Evolutionary conservation across 1,284 basidiomycete species (phyloP).

Genomic region (Hemileia vastatrix): DNA sequence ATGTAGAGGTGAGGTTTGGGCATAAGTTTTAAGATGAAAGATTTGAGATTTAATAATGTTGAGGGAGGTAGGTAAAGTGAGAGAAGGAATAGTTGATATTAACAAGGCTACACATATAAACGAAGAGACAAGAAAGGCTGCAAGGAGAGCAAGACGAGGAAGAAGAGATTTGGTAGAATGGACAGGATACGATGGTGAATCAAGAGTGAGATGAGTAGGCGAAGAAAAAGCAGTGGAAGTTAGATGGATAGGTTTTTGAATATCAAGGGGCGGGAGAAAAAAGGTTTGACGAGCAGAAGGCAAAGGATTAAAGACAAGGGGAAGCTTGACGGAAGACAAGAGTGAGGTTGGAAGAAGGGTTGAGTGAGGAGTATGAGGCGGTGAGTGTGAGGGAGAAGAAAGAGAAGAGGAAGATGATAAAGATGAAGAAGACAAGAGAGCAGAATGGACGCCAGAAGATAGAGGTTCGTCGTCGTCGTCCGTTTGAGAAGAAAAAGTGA

Average conservation of each 20-base stretch:
- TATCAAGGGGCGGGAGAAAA: not conserved
- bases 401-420: not conserved
- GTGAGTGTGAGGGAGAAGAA: no score
- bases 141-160: not conserved
- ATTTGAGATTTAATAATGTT: not conserved
- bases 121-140: not conserved
- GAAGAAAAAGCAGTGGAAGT: not conserved
- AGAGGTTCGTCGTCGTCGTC: no score
- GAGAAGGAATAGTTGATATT: not conserved
- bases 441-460: no score
- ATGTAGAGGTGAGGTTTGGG: constrained; percentile 25
- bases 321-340: not conserved
- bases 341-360: not conserved
- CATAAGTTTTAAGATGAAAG: constrained; percentile 24
- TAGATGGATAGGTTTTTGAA: not conserved
- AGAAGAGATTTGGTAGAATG: not conserved
- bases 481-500: not conserved
- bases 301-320: not conserved
- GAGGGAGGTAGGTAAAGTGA: constrained; percentile 6
- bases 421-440: no score
- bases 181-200: not conserved
- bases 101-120: not conserved
- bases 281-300: not conserved
- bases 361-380: no score
- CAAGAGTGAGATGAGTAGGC: not conserved